Base-by-base conservation (phyloP, 257 asterid species). In the Knoxia roxburghii region DNA sequence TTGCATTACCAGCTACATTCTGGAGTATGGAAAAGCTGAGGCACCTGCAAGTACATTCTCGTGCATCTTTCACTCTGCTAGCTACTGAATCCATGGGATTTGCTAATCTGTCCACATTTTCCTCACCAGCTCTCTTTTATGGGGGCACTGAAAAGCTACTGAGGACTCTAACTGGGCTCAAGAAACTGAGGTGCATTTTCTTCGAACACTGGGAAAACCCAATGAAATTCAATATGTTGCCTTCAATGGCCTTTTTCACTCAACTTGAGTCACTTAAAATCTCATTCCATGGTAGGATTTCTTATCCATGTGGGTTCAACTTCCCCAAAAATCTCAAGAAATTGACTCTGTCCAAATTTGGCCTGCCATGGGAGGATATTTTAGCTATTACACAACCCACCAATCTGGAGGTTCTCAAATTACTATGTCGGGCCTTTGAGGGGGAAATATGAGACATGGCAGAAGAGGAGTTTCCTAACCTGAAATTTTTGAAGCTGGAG, bases 251-350 rank as follows among this genome's bases (percentile, higher is more conserved):
- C 45, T 21, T 8, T 59, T 11, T 76, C n/a, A 4, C 6, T 70
- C 67, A 33, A 3, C 76, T 75, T 20, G 70, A 58, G 30, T 49
- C 72, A 4, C 69, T 75, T 4, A 59, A 70, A 45, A 20, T 75
- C 7, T 32, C 0, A 7, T 55, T 39, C 39, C 11, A 30, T 3
- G 55, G 21, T 23, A 17, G 18, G 2, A 2, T 17, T 21, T 21
- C 2, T 4, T 37, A 1, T 39, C 71, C 48, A 14, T 21, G 30
- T 50, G 62, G 29, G 40, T 52, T 67, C 37, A 9, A 33, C 33
- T 65, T 75, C 52, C 76, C 76, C 20, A 1, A n/a, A 13, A 65
- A 71, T 53, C 70, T 75, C 13, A 65, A 49, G 43, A 71, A 71
- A 23, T 17, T 75, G 39, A 65, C 72, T 21, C 46, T 70, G 65